Evolutionary conservation across 768 basidiomycete species (phyloP).

Genomic region (Suillus lakei): DNA sequence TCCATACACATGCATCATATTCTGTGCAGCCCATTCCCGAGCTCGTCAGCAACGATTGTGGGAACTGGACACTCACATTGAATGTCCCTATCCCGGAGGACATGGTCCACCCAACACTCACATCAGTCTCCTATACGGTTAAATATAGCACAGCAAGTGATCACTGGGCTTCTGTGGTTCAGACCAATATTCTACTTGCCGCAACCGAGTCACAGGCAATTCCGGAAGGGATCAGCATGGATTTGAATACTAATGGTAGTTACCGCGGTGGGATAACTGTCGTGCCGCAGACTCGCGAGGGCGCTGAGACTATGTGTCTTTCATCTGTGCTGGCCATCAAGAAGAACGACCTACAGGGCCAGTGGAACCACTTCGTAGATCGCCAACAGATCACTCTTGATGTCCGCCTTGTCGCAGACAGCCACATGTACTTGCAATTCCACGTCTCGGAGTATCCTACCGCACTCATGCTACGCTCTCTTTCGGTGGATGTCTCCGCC

Average conservation of each 20-base stretch:
- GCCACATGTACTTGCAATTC: background rate
- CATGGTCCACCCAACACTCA: background rate
- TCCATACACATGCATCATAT: background rate
- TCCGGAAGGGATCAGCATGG: background rate
- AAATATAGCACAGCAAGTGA: background rate
- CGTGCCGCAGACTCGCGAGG: background rate
- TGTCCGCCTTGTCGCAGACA: background rate
- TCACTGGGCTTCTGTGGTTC: background rate
- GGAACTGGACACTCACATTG: background rate
- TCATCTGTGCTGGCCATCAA: background rate
- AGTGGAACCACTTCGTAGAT: slow-evolving; percentile 1
- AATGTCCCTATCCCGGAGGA: background rate
- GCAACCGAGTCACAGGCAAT: background rate
- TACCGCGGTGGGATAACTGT: background rate
- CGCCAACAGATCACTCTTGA: background rate
- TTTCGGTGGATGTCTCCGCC: background rate
- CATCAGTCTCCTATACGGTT: background rate
- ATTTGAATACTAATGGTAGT: background rate
- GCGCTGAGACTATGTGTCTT: background rate
- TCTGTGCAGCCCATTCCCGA: background rate
- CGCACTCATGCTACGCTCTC: background rate
- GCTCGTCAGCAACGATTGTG: background rate
- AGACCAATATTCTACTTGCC: background rate
- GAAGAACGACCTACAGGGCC: background rate
- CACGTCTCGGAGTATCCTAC: background rate